These are phyloP conservation scores for Fomitopsis serialis DNA, from an alignment of 768 basidiomycete genomes.

Conservation along the genomic window DNA sequence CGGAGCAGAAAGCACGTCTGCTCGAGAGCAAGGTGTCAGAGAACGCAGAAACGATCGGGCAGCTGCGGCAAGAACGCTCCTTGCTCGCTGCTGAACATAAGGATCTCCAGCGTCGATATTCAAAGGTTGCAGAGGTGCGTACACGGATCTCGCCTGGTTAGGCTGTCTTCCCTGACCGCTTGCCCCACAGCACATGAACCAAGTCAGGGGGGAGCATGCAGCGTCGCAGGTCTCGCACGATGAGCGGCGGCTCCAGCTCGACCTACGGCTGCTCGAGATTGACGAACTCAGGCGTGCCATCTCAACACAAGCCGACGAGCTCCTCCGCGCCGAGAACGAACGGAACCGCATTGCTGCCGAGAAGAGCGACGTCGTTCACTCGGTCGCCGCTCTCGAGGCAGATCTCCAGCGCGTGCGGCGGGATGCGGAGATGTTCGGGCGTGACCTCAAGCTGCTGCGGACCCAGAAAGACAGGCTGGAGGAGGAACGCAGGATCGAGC, in stretches of 20 bases:
- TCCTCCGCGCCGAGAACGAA: conserved; percentile 61
- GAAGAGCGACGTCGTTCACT: conserved; percentile 59
- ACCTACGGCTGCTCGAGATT: conserved; percentile 65
- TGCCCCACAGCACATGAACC: conserved; percentile 46
- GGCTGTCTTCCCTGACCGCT: neutral
- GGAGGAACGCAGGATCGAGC: conserved; percentile 41
- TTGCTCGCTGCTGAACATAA: conserved; percentile 66
- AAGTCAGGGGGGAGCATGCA: conserved; percentile 57
- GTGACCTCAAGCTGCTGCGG: conserved; percentile 65
- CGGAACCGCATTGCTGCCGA: conserved; percentile 56
- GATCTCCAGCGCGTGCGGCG: conserved; percentile 72
- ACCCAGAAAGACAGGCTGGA: conserved; percentile 59
- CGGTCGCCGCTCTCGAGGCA: conserved; percentile 61
- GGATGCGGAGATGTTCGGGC: conserved; percentile 75
- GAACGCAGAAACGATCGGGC: conserved; percentile 66
- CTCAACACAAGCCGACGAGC: conserved; percentile 51
- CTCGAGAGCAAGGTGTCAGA: conserved; percentile 64
- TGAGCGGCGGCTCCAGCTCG: conserved; percentile 66
- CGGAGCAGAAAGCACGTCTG: conserved; percentile 68
- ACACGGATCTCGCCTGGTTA: neutral
- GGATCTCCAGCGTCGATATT: conserved; percentile 61
- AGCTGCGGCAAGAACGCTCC: conserved; percentile 73
- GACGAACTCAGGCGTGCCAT: conserved; percentile 70
- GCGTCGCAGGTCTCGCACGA: conserved; percentile 64
- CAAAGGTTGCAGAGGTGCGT: conserved; percentile 63